Evolutionary conservation across 2,329 filamentous ascomycete genomes (phyloP).

Genomic region (Epichloe hybrida): DNA sequence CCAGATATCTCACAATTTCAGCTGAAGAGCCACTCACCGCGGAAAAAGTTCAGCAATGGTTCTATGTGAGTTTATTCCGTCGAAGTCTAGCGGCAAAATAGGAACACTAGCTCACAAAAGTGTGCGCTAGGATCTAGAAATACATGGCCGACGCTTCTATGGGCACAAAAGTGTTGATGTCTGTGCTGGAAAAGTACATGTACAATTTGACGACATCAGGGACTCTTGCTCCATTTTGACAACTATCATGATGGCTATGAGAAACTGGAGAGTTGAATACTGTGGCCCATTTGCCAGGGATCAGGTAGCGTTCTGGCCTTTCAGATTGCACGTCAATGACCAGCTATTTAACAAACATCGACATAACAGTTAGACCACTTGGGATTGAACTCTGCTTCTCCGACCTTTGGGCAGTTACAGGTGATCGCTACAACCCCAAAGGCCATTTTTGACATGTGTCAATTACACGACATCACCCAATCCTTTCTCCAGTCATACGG

Average conservation of each 20-base stretch:
- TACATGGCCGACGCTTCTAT: conserved; percentile 19
- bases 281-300: conserved; percentile 5
- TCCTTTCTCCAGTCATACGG: conserved; percentile 32
- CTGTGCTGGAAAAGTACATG: conserved; percentile 30
- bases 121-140: conserved; percentile 24
- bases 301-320: not conserved
- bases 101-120: not conserved
- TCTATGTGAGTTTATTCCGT: conserved; percentile 26
- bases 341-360: not conserved
- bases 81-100: not conserved
- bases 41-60: conserved; percentile 28
- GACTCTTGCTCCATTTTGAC: conserved; percentile 40
- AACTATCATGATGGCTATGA: conserved; percentile 28
- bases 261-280: conserved; percentile 29
- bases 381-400: not conserved
- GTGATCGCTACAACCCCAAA: conserved; percentile 14
- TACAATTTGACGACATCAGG: conserved; percentile 46
- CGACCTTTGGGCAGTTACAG: conserved; percentile 15
- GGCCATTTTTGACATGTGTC: conserved; percentile 14
- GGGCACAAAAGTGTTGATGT: conserved; percentile 24
- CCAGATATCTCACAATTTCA: conserved; percentile 30
- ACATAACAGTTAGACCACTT: not conserved
- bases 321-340: not conserved
- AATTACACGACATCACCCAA: conserved; percentile 20
- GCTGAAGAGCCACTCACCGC: conserved; percentile 17